Evolutionary conservation across 805 yeast genomes (phyloP).

Genomic region (Wickerhamomyces sydowiorum): DNA sequence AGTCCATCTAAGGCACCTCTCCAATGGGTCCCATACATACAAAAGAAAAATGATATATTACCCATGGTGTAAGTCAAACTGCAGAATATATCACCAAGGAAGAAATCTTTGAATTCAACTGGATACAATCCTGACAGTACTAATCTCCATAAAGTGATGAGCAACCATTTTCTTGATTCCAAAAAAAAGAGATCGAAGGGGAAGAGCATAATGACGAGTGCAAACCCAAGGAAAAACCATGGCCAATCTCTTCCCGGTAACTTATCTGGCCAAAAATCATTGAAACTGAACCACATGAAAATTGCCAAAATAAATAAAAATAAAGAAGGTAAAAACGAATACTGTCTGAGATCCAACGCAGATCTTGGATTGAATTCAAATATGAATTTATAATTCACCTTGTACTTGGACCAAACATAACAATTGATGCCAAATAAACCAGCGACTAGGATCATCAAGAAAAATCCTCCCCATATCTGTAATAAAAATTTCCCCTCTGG

Average conservation of each 20-base stretch:
- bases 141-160: constrained; percentile 65
- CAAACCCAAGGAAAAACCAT: constrained; percentile 60
- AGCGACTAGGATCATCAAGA: constrained; percentile 54
- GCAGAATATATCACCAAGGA: constrained; percentile 85
- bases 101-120: constrained; percentile 92
- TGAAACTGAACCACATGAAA: constrained; percentile 72
- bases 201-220: constrained; percentile 42
- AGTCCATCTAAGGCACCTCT: constrained; percentile 38
- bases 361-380: constrained; percentile 78
- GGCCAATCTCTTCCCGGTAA: constrained; percentile 76
- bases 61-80: constrained; percentile 86
- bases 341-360: constrained; percentile 61
- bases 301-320: constrained; percentile 52
- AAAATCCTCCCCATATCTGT: constrained; percentile 93
- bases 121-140: constrained; percentile 83
- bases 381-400: constrained; percentile 86
- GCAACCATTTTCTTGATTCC: constrained; percentile 73
- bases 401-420: constrained; percentile 62
- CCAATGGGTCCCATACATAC: constrained; percentile 76
- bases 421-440: constrained; percentile 65
- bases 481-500: constrained; percentile 58
- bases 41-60: constrained; percentile 78
- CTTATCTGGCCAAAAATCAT: constrained; percentile 53
- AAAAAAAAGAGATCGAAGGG: constrained; percentile 57
- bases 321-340: constrained; percentile 56